These are phyloP conservation scores for Trypanosoma congolense DNA, from an alignment of 208 protist species.

Conservation along the genomic window DNA sequence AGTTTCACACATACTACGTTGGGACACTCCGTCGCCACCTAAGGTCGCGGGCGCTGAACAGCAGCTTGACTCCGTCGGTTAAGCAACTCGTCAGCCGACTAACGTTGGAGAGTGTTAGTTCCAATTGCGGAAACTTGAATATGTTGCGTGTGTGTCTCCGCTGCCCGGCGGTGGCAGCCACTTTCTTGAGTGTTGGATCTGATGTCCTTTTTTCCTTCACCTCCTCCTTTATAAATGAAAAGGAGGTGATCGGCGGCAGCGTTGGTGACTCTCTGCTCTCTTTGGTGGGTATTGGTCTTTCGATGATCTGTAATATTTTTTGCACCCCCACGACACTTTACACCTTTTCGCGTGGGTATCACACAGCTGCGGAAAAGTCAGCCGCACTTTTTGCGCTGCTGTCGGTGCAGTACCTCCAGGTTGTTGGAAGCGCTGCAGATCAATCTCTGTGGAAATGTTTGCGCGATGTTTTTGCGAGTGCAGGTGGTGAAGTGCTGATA, in stretches of 20 bases:
- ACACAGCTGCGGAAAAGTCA: constrained; percentile 7
- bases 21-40: constrained; percentile 47
- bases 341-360: constrained; percentile 6
- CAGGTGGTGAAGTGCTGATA: background rate
- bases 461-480: constrained; percentile 5
- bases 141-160: constrained; percentile 23
- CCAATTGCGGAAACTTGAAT: constrained; percentile 3
- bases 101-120: constrained; percentile 10
- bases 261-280: background rate
- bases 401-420: constrained; percentile 2
- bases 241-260: too few species aligned
- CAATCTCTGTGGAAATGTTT: constrained; percentile 7
- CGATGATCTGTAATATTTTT: background rate
- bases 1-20: constrained; percentile 75
- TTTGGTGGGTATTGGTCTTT: constrained; percentile 8
- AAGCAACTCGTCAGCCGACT: constrained; percentile 16
- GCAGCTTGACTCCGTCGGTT: constrained; percentile 21
- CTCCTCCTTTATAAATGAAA: too few species aligned
- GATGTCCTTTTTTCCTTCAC: constrained; percentile 48
- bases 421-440: background rate
- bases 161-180: constrained; percentile 54
- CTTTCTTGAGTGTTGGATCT: constrained; percentile 43
- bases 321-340: constrained; percentile 8
- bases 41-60: constrained; percentile 26
- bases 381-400: constrained; percentile 12